These are phyloP conservation scores for Ascochyta viciae-villosae DNA, from an alignment of 2,329 filamentous ascomycete genomes.

Conservation along the genomic window DNA sequence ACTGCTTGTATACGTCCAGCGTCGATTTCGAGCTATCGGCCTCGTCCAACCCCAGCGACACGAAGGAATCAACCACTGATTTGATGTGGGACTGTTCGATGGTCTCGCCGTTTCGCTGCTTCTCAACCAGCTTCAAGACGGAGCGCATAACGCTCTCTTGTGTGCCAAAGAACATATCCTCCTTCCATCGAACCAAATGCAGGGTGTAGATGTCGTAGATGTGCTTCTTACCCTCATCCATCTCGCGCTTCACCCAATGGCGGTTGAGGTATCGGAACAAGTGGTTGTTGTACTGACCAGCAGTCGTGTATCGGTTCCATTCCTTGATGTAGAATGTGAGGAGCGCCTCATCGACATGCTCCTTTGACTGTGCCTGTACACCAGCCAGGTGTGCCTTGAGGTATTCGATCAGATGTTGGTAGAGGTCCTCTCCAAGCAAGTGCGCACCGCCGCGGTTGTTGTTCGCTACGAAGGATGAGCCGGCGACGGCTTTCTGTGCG, in stretches of 20 bases:
- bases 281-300: constrained; percentile 97
- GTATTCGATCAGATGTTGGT: constrained; percentile 88
- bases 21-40: constrained; percentile 92
- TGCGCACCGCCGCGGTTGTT: constrained; percentile 87
- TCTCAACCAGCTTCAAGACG: constrained; percentile 93
- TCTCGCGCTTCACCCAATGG: constrained; percentile 98
- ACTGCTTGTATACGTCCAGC: constrained; percentile 89
- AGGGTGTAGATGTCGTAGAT: constrained; percentile 98
- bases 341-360: constrained; percentile 87
- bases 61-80: constrained; percentile 92
- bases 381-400: constrained; percentile 77
- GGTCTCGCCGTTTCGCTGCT: constrained; percentile 95
- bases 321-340: constrained; percentile 94
- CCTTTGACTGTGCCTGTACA: constrained; percentile 75
- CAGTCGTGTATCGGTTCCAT: constrained; percentile 94
- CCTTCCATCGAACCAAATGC: constrained; percentile 93
- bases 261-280: constrained; percentile 95
- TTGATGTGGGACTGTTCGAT: constrained; percentile 98
- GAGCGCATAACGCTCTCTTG: constrained; percentile 92
- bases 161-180: constrained; percentile 85
- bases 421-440: constrained; percentile 92
- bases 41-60: constrained; percentile 93
- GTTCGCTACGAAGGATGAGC: constrained; percentile 54
- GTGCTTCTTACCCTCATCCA: constrained; percentile 98
- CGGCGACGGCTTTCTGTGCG: constrained; percentile 88